Base-by-base conservation (phyloP, 306 rosid genomes). In the Fagus crenata region DNA sequence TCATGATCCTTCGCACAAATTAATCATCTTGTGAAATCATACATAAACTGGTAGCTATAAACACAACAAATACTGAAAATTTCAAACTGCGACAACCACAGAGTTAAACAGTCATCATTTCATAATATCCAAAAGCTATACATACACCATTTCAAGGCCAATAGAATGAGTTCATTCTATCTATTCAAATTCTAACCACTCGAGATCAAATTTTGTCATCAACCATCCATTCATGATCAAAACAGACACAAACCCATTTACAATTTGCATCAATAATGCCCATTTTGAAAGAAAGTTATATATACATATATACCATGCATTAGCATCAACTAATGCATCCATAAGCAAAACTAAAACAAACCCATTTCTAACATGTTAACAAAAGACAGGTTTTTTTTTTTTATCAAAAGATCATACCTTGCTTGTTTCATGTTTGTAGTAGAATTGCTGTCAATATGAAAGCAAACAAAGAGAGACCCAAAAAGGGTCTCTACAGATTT, bases 321-420 rank as follows among this genome's bases (percentile, higher is more conserved):
- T 43, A n/a, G 4, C 75, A 80, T 54, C 41, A 56, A 67, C 36
- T 39, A 33, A 15, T 17, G 15, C 35, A 72, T 22, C 12, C 36
- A 72, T 6, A n/a, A 22, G 15, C 7, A 37, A 15, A 53, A 56
- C 63, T 56, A 3, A 56, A 9, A 56, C 13, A 8, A 78, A 40
- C 67, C 58, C 77, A 72, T 31, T 33, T 49, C 46, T 9, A 53
- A 72, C 22, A 11, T 13, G 2, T 17, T 63, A 49, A 32, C 3
- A 71, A 49, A 71, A 59, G 49, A 2, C 61, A 8, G 11, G 54
- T 7, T 15, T 33, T 9, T 6, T 33, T 9, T 6, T 22, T 22
- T 22, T 22, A 22, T 22, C 28, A 22, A 22, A 78, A 46, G 32
- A 84, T 7, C 73, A 70, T 77, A 83, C 88, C 88, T 84, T 83